Base-by-base conservation (phyloP, 108 stramenopile genomes). In the Nitzschia sp. region DNA sequence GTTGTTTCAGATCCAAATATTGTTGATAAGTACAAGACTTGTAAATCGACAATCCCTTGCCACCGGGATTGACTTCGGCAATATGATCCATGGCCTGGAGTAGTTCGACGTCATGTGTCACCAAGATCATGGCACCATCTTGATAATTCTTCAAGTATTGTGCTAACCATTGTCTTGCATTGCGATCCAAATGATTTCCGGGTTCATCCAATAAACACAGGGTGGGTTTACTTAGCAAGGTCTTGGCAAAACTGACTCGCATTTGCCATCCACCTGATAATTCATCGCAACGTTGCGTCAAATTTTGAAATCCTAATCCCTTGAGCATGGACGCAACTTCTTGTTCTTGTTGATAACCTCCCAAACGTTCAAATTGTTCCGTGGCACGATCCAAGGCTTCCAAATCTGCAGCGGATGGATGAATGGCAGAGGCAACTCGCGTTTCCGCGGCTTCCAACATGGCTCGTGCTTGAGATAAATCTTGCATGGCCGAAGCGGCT, bases 211-310 rank as follows among this genome's bases (percentile, higher is more conserved):
- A 68, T 42, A 97, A 36, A 23, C 93, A 68, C 2, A 96, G 62
- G 25, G 85, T 81, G 1, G 97, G 95, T 47, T 90, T 85, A 21
- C 85, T 86, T 1, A 97, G 74, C 35, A 97, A 60, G n/a, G 95
- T 71, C 66, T 89, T 85, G 19, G 91, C 94, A 36, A 97, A 83
- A 11, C 86, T 86, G 2, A 97, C 95, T 47, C 95, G 78, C 97
- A 97, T 97, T 75, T 97, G 95, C 95, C 95, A 97, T 26, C 97
- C 97, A 25, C 97, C 97, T 58, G 73, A 76, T 61, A 97, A 91
- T 53, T 94, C 91, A 46, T 79, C 72, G 68, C 97, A 97, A 8
- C 33, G n/a, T 42, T 75, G 67, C 24, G 85, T 76, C 61, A 91
- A 38, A 38, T 89, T 71, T 8, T 90, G 81, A 69, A 97, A 97